phyloP scores from a whole-genome alignment of 2,329 filamentous ascomycete species.

The Pestalotiopsis sp. region DNA sequence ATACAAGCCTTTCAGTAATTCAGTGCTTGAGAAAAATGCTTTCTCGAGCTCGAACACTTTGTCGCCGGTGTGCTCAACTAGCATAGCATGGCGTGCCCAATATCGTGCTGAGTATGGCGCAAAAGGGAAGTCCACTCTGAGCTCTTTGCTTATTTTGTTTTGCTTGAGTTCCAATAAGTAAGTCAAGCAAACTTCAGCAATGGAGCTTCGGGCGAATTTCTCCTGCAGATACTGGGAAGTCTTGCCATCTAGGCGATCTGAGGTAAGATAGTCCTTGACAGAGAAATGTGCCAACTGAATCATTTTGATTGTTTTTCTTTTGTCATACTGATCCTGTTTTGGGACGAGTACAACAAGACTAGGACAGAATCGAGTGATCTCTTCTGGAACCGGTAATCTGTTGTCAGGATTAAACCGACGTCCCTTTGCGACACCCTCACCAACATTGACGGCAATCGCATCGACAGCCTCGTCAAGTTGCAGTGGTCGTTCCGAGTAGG shows the following conservation, averaged over 20 bases:
- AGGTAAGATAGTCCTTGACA: conserved; percentile 32
- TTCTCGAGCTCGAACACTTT: too few relatives aligned
- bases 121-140: too few relatives aligned
- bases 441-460: conserved; percentile 26
- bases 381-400: conserved; percentile 26
- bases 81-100: too few relatives aligned
- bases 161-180: too few relatives aligned
- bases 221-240: conserved; percentile 16
- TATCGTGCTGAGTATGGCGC: too few relatives aligned
- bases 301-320: too few relatives aligned
- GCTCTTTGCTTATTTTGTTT: too few relatives aligned
- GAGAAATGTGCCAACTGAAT: conserved; percentile 33
- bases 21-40: too few relatives aligned
- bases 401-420: conserved; percentile 27
- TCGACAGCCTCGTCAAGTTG: conserved; percentile 30
- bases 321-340: too few relatives aligned
- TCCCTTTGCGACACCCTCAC: not conserved
- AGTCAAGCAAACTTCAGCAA: conserved; percentile 26
- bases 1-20: too few relatives aligned
- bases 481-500: conserved; percentile 28
- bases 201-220: conserved; percentile 17
- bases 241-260: conserved; percentile 19
- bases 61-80: too few relatives aligned
- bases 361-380: conserved; percentile 27
- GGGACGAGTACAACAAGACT: conserved; percentile 29